A percentile compares a stretch with the other conserved stretches of the same genome.
phyloP scores from a whole-genome alignment of 306 rosid species.

The Sesbania bispinosa region DNA sequence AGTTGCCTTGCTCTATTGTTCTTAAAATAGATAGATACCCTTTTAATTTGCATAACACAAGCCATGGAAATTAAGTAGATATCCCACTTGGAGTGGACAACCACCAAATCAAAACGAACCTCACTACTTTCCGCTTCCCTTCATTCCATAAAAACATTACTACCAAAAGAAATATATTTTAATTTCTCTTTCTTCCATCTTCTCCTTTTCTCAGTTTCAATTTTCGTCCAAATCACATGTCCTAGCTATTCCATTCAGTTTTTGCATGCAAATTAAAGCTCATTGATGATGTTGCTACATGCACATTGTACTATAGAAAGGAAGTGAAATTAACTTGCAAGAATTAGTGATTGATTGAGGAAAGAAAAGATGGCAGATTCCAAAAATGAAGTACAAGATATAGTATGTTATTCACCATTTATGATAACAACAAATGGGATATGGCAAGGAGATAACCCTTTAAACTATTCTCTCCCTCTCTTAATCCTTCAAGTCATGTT shows the following conservation, averaged over 20 bases:
- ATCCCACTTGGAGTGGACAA: conserved; percentile 32
- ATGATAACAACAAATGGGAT: conserved; percentile 79
- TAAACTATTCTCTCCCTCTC: conserved; percentile 79
- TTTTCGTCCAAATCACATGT: neutral
- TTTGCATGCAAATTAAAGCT: conserved; percentile 12
- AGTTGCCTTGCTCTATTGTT: neutral
- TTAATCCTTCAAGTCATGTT: conserved; percentile 68
- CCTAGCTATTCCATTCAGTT: neutral
- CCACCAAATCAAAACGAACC: conserved; percentile 28
- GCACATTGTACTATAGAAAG: too few relatives aligned
- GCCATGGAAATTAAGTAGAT: conserved; percentile 24
- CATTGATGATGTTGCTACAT: conserved; percentile 13
- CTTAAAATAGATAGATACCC: conserved; percentile 31
- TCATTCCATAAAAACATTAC: too few relatives aligned
- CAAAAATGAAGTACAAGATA: conserved; percentile 15
- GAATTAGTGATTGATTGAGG: neutral
- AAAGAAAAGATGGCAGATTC: neutral
- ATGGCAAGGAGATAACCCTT: conserved; percentile 79
- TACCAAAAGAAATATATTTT: too few relatives aligned
- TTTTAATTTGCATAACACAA: conserved; percentile 13
- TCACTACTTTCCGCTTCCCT: conserved; percentile 7
- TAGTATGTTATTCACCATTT: conserved; percentile 66
- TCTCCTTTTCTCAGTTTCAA: conserved; percentile 12
- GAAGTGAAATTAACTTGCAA: neutral
- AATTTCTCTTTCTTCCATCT: neutral